phyloP scores from a whole-genome alignment of 306 rosid species.

The Glycine soja region DNA sequence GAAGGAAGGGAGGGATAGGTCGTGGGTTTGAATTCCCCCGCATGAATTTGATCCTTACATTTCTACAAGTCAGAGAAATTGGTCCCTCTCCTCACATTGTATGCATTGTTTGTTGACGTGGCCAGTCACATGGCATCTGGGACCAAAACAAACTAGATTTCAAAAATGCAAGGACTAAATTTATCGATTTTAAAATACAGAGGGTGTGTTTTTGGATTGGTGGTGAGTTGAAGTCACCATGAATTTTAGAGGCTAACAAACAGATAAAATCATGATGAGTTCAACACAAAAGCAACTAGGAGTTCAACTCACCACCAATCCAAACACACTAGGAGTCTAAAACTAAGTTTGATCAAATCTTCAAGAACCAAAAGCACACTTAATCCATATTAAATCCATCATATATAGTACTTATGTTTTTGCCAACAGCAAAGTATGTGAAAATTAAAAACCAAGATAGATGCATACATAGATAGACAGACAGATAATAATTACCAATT shows the following conservation, averaged over 20 bases:
- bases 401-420: not conserved
- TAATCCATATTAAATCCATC: not conserved
- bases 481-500: conserved; percentile 57
- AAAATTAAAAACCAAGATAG: not conserved
- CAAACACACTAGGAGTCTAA: not conserved
- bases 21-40: no score
- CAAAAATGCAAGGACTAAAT: not conserved
- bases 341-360: not conserved
- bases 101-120: not conserved
- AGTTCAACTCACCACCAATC: no score
- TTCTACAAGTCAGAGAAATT: no score
- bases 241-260: no score
- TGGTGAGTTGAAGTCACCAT: no score
- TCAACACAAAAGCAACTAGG: no score
- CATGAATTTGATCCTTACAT: not conserved
- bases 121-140: not conserved
- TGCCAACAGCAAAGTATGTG: no score
- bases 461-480: not conserved
- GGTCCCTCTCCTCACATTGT: no score
- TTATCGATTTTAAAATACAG: not conserved
- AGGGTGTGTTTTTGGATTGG: no score
- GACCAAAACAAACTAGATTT: not conserved
- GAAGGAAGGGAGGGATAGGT: no score
- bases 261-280: no score
- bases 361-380: not conserved